phyloP scores from a whole-genome alignment of 148 eudicot genomes.

The Bassia scoparia region DNA sequence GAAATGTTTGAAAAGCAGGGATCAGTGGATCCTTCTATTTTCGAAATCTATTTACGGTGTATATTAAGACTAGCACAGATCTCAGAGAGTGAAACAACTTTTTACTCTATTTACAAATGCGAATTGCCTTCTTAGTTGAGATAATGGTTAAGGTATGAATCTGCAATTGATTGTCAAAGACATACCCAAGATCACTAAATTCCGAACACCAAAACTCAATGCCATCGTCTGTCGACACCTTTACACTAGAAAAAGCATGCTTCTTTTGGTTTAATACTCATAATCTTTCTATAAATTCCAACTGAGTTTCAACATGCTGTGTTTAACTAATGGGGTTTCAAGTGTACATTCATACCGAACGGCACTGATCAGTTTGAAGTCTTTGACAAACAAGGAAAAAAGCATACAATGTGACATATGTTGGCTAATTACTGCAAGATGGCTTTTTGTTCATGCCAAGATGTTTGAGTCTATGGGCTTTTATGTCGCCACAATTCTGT shows the following conservation, averaged over 20 bases:
- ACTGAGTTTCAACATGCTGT: too few relatives aligned
- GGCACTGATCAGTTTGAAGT: background rate
- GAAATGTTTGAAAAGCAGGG: background rate
- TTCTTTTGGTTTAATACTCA: background rate
- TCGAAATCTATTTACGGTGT: background rate
- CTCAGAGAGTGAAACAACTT: background rate
- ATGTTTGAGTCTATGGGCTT: background rate
- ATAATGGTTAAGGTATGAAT: background rate
- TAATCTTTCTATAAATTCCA: background rate
- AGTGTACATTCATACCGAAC: too few relatives aligned
- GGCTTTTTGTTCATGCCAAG: background rate
- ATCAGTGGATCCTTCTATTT: background rate
- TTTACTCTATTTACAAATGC: too few relatives aligned
- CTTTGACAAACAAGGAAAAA: background rate
- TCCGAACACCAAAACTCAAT: background rate
- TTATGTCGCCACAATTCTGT: background rate
- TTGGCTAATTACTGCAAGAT: background rate
- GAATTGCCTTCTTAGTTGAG: background rate
- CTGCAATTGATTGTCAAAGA: background rate
- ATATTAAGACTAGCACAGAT: background rate
- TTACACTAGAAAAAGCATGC: background rate
- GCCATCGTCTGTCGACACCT: too few relatives aligned
- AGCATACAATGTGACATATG: background rate
- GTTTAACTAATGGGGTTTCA: too few relatives aligned
- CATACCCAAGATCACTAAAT: background rate